Evolutionary conservation across 2,329 filamentous ascomycete genomes (phyloP).

Genomic region (Rhinocladiella mackenziei): DNA sequence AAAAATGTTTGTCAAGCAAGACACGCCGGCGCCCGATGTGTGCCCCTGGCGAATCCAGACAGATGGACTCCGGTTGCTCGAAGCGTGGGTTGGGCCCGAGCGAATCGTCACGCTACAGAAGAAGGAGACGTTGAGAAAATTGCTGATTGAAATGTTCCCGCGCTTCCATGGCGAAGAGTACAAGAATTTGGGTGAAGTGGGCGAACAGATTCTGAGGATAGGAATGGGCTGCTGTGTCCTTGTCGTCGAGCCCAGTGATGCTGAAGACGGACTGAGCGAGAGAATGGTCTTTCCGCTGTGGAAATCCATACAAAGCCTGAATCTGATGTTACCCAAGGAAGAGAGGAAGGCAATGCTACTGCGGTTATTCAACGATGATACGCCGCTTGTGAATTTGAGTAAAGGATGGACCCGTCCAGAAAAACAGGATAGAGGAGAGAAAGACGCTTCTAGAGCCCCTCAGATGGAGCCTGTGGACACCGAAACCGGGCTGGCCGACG

Average conservation of each 20-base stretch:
- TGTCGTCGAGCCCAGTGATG: slow-evolving; percentile 69
- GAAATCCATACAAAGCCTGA: slow-evolving; percentile 87
- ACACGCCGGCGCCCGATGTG: slow-evolving; percentile 77
- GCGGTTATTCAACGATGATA: slow-evolving; percentile 83
- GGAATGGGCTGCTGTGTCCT: slow-evolving; percentile 90
- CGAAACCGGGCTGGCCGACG: neutral
- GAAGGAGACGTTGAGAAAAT: slow-evolving; percentile 72
- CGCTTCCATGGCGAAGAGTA: slow-evolving; percentile 72
- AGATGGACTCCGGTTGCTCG: slow-evolving; percentile 85
- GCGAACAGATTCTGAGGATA: slow-evolving; percentile 72
- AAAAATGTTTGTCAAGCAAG: slow-evolving; percentile 99
- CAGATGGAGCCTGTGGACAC: slow-evolving; percentile 4
- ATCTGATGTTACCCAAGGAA: slow-evolving; percentile 97
- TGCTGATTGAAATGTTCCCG: slow-evolving; percentile 96
- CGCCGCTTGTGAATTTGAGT: slow-evolving; percentile 67
- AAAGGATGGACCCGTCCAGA: slow-evolving; percentile 18
- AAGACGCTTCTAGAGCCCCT: neutral
- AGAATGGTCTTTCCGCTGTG: slow-evolving; percentile 86
- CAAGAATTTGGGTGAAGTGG: slow-evolving; percentile 79
- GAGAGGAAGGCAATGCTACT: slow-evolving; percentile 89
- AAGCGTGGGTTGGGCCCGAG: slow-evolving; percentile 79
- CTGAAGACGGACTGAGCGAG: slow-evolving; percentile 62
- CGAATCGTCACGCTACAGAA: slow-evolving; percentile 71
- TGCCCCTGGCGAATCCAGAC: slow-evolving; percentile 95
- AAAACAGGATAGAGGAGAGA: slow-evolving; percentile 3